Percentiles rank a stretch among this genome's conserved stretches.
Evolutionary conservation across 371 early-diverging fungal genomes (phyloP).

Genomic region (Mucor indicus): DNA sequence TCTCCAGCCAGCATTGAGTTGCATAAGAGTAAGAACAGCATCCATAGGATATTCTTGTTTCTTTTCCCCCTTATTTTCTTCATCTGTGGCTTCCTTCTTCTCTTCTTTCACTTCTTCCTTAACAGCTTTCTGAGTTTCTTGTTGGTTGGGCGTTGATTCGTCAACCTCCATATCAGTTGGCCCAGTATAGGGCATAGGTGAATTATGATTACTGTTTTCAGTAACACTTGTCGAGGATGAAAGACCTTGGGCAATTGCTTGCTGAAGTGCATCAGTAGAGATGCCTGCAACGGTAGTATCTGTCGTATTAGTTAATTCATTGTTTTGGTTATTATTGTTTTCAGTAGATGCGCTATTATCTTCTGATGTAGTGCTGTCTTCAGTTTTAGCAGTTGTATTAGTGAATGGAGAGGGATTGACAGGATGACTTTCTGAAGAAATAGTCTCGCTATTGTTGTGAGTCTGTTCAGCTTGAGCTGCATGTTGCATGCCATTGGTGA

Average conservation of each 20-base stretch:
- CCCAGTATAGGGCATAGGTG: conserved; percentile 14
- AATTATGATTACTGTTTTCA: conserved; percentile 25
- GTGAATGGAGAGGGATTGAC: not conserved
- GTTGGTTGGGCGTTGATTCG: not conserved
- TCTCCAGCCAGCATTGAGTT: conserved; percentile 48
- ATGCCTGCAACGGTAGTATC: not conserved
- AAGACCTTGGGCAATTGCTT: conserved; percentile 11
- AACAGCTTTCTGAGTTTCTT: not conserved
- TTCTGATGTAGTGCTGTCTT: no score
- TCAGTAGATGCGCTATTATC: no score
- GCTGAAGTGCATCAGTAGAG: conserved; percentile 7
- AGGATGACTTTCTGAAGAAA: no score
- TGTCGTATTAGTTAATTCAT: not conserved
- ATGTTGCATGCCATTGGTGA: not conserved
- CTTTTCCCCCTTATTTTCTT: conserved; percentile 19
- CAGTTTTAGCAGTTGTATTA: not conserved
- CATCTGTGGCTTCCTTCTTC: conserved; percentile 1
- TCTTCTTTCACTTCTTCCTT: not conserved
- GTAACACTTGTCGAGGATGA: conserved; percentile 10
- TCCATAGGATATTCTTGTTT: conserved; percentile 48
- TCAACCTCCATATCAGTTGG: not conserved
- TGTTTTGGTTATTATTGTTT: not conserved
- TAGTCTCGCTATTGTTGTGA: no score
- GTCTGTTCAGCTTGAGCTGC: no score
- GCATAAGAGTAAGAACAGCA: conserved; percentile 46